Conservation (phyloP, 2,329 filamentous ascomycete genomes). For the Hortaea werneckii region DNA sequence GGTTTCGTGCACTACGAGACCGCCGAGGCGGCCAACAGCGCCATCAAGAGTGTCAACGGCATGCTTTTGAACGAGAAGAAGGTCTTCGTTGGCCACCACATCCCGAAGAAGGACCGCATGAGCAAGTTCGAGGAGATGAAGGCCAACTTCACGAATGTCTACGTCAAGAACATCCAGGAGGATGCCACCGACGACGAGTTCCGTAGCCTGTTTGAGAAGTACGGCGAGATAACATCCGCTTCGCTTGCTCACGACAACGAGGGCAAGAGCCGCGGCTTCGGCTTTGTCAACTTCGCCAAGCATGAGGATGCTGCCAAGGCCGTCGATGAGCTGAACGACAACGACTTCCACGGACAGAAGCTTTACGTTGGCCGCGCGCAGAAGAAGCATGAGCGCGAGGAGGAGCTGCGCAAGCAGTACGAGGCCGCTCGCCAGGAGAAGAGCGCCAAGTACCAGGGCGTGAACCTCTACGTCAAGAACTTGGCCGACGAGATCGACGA, state of each 20-base stretch:
- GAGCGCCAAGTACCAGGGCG: constrained; percentile 97
- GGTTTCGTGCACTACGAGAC: constrained; percentile 99
- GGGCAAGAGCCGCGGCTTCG: constrained; percentile 90
- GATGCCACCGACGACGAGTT: constrained; percentile 91
- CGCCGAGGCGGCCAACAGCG: constrained; percentile 88
- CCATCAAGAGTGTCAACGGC: constrained; percentile 99
- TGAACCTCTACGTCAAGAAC: constrained; percentile 99
- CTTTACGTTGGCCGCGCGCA: constrained; percentile 96
- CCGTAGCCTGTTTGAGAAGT: constrained; percentile 83
- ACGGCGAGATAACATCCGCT: constrained; percentile 88
- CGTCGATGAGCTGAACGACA: constrained; percentile 85
- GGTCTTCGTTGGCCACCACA: constrained; percentile 98
- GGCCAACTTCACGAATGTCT: constrained; percentile 99
- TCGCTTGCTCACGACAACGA: constrained; percentile 89
- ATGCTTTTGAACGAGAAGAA: constrained; percentile 99
- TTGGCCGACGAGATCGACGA: constrained; percentile 94
- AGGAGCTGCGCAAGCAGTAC: constrained; percentile 97
- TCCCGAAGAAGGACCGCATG: constrained; percentile 99
- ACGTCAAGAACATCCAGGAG: constrained; percentile 90
- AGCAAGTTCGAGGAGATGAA: constrained; percentile 99
- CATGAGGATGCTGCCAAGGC: constrained; percentile 79
- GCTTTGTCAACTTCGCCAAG: constrained; percentile 87
- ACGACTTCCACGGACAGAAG: constrained; percentile 87
- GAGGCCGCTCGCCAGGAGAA: constrained; percentile 96
- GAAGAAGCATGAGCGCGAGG: constrained; percentile 99